These are phyloP conservation scores for Aspergillus sp. DNA, from an alignment of 2,329 filamentous ascomycete genomes.

Conservation along the genomic window DNA sequence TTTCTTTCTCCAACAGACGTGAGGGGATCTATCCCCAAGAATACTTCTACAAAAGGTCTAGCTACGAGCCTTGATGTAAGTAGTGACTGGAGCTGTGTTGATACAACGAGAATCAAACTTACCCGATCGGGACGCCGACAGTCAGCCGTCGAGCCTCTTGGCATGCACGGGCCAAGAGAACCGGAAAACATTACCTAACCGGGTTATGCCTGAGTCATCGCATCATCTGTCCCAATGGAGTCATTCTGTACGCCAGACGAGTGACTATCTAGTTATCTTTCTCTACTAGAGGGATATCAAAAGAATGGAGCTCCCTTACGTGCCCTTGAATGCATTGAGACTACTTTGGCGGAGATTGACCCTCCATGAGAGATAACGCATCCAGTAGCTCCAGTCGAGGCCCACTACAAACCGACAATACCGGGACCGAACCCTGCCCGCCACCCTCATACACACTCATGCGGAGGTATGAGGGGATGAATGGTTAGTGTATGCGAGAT, in stretches of 20 bases:
- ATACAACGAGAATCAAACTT: not conserved
- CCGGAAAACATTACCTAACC: constrained; percentile 25
- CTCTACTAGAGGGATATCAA: not conserved
- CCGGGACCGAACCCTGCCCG: no score
- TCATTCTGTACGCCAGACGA: not conserved
- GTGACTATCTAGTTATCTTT: not conserved
- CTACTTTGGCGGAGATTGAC: no score
- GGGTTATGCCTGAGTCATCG: not conserved
- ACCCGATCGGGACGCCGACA: not conserved
- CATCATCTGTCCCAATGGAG: constrained; percentile 1
- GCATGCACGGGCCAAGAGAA: constrained; percentile 13
- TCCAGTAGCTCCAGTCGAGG: no score
- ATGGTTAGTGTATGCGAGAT: not conserved
- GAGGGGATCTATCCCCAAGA: no score
- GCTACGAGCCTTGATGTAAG: not conserved
- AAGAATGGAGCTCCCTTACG: not conserved
- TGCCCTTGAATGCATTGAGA: no score
- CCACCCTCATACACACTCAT: not conserved
- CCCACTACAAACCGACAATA: not conserved
- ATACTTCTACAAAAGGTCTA: not conserved
- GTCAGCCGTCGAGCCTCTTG: not conserved
- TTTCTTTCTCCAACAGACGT: no score
- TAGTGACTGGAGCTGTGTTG: not conserved
- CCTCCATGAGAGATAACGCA: no score
- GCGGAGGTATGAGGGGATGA: not conserved